These are phyloP conservation scores for Phellinidium pouzarii DNA, from an alignment of 1,284 basidiomycete species.

Conservation along the genomic window DNA sequence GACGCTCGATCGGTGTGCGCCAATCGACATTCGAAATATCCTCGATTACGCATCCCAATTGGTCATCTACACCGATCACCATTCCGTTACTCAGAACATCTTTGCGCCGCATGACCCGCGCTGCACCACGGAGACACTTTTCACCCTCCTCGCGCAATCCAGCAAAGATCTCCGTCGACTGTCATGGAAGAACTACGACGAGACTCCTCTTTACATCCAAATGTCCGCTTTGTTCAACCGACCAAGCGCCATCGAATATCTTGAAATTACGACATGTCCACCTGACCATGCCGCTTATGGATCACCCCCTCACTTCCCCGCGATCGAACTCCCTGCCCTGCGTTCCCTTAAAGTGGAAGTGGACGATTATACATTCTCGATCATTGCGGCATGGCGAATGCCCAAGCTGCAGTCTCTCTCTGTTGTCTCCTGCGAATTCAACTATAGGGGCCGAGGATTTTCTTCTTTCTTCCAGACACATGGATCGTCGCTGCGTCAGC, in stretches of 20 bases:
- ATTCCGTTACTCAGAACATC: conserved; percentile 49
- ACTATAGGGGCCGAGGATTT: conserved; percentile 56
- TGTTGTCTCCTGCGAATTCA: conserved; percentile 62
- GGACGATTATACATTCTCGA: conserved; percentile 60
- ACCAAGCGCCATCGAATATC: conserved; percentile 42
- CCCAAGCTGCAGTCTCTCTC: conserved; percentile 54
- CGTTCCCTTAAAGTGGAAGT: conserved; percentile 61
- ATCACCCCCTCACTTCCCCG: conserved; percentile 24
- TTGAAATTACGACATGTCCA: conserved; percentile 49
- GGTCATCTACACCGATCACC: conserved; percentile 54
- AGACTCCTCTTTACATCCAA: conserved; percentile 50
- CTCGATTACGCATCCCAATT: conserved; percentile 55
- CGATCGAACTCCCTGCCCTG: conserved; percentile 44
- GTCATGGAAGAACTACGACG: conserved; percentile 66
- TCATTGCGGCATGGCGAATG: conserved; percentile 54
- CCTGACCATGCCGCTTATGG: conserved; percentile 26
- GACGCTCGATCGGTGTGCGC: conserved; percentile 57
- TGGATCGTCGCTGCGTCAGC: conserved; percentile 50
- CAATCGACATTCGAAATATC: conserved; percentile 57
- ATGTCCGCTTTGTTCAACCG: conserved; percentile 48
- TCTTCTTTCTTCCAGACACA: conserved; percentile 57
- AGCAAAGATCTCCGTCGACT: conserved; percentile 46
- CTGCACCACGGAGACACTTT: conserved; percentile 45
- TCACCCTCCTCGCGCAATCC: conserved; percentile 50
- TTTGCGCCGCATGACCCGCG: conserved; percentile 38